Base-by-base conservation (phyloP, 1,284 basidiomycete species). In the Cutaneotrichosporon dermatis region DNA sequence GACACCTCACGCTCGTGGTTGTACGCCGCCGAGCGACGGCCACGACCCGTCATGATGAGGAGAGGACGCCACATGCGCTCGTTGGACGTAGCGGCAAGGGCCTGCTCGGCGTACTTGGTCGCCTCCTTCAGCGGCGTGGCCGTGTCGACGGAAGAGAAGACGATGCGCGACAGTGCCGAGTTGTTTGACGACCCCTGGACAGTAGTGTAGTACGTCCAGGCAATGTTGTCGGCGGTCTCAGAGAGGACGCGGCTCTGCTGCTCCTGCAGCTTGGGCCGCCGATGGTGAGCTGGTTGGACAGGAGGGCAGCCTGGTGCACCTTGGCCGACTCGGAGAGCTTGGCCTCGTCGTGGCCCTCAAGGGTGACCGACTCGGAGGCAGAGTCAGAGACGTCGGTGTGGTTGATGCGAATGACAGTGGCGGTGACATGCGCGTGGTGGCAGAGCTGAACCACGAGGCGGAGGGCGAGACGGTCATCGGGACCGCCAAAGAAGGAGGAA, bases 401-500 rank as follows among this genome's bases (percentile, higher is more conserved):
- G 39, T 68, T 77, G 54, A 92, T 74, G 64, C 86, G 81, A 35
- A 90, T 73, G 3, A 92, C 83, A 0, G 88, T 89, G 4, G 89
- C 91, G 7, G 79, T 83, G 3, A 90, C 82, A 67, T 88, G 86
- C 44, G 80, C 73, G 51, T 76, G 67, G 15, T 71, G 68, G 68
- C 89, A 91, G 11, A 94, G 81, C 76, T 93, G 90, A 10, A 89
- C 83, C 8, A 90, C 82, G 68, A 94, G 85, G 41, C 83, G 79
- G 34, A 96, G 79, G 0, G 91, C 90, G 7, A 90, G 82, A 2
- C 93, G 85, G 71, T 96, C 93, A 75, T 97, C 93, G 0, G 90
- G 87, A 0, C 93, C 93, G 54, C 92, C 93, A 73, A 92, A 88
- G 83, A 95, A 96, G 88, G 42, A 95, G 75, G 79, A 93, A 87